Base-by-base conservation (phyloP, 2,329 filamentous ascomycete species). In the Trematosphaeria pertusa region DNA sequence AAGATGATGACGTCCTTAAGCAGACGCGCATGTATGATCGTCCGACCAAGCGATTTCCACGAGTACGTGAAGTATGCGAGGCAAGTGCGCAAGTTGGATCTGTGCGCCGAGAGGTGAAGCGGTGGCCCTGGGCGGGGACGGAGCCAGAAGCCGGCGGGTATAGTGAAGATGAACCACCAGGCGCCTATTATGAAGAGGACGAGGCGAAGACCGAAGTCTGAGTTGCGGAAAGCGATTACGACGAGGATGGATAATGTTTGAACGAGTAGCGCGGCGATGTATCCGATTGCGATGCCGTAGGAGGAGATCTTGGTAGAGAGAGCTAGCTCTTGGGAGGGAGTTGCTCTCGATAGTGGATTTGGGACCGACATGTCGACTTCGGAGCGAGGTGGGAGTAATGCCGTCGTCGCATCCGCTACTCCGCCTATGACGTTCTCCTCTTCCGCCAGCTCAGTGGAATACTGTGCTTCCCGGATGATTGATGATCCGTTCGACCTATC, bases 131-230 rank as follows among this genome's bases (percentile, higher is more conserved):
- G 94, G 40, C 94, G 84, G 3, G 92, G 86, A 31, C 93, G 86
- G 21, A 99, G 79, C 88, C 91, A 97, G 60, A 95, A 73, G 2
- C 89, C 90, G 0, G 91, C 86, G 0, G 94, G 94, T 44, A 97
- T 85, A 3, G 90, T 95, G 69, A 99, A 97, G 24, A 88, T 48
- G 34, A 92, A 85, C 94, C 94, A 99, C 94, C 94, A 99, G 20
- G 85, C 71, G 24, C 94, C 94, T 42, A 97, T 86, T 46, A 92
- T 75, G 70, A 95, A 91, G 8, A 99, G 81, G 0, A 94, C 93
- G 3, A 97, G 79, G 3, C 92, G 86, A 35, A 97, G 85, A 0
- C 91, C 89, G 77, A 92, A 92, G 3, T 89, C 88, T 50, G 90
- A 92, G 33, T 85, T 82, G 67, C 89, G 84, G 6, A 68, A 65